Evolutionary conservation across 768 basidiomycete genomes (phyloP).

Genomic region (Russula sp.): DNA sequence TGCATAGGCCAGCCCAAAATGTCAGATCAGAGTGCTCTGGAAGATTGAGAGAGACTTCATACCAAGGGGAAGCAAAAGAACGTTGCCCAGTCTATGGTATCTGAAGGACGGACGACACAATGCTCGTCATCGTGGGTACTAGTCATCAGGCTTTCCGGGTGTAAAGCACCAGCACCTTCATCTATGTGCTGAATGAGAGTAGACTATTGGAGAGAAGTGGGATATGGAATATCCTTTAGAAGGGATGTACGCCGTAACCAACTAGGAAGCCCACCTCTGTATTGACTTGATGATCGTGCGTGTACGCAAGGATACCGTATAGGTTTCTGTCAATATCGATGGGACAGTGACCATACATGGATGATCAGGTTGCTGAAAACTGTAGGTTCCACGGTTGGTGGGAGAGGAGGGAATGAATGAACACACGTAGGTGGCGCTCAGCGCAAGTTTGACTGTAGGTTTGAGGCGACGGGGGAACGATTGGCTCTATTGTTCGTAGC

Average conservation of each 20-base stretch:
- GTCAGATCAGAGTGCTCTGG: background rate
- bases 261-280: background rate
- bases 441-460: background rate
- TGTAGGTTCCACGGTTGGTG: background rate
- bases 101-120: background rate
- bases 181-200: background rate
- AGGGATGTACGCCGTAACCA: background rate
- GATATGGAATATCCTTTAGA: background rate
- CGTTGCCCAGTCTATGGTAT: background rate
- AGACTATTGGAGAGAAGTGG: background rate
- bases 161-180: background rate
- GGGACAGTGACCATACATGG: background rate
- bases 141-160: background rate
- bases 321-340: too few species aligned
- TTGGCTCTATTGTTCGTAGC: background rate
- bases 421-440: background rate
- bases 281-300: background rate
- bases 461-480: background rate
- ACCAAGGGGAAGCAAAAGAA: background rate
- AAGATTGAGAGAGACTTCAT: background rate
- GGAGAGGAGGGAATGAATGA: background rate
- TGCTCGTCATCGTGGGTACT: too few species aligned
- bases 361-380: background rate
- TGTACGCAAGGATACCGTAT: background rate
- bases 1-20: background rate